These are phyloP conservation scores for Pythium oligandrum DNA, from an alignment of 352 stramenopile genomes.

Conservation along the genomic window DNA sequence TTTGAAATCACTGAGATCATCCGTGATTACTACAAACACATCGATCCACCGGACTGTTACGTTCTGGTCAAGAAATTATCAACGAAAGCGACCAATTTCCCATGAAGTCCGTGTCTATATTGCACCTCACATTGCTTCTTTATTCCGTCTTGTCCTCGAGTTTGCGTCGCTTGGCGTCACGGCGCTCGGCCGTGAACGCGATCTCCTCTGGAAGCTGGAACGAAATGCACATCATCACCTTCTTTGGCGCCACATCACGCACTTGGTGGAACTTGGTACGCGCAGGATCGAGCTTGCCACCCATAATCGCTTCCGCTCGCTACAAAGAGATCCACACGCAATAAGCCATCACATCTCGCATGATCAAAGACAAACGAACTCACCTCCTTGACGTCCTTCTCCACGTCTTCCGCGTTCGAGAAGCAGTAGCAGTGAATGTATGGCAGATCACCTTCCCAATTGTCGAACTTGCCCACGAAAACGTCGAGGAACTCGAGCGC, in stretches of 20 bases:
- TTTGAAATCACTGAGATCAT: constrained; percentile 90
- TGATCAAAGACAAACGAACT: background rate
- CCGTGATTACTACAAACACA: constrained; percentile 93
- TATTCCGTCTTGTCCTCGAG: constrained; percentile 11
- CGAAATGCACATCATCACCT: constrained; percentile 97
- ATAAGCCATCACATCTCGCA: too few relatives aligned
- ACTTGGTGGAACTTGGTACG: constrained; percentile 83
- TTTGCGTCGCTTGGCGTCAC: constrained; percentile 49
- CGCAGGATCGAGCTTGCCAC: constrained; percentile 45
- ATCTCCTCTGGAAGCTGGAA: constrained; percentile 88
- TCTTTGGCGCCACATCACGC: constrained; percentile 94
- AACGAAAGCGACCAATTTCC: background rate
- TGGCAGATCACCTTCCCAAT: constrained; percentile 68
- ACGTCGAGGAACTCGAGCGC: constrained; percentile 92
- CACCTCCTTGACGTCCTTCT: constrained; percentile 70
- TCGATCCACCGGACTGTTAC: constrained; percentile 93
- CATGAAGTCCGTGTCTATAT: background rate
- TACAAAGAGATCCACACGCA: constrained; percentile 14
- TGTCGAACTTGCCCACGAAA: constrained; percentile 59
- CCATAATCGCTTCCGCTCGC: constrained; percentile 63
- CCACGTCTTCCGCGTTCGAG: constrained; percentile 68
- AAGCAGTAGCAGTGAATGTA: constrained; percentile 96
- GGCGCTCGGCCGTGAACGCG: constrained; percentile 51
- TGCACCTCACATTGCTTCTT: constrained; percentile 1
- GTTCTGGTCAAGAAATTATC: constrained; percentile 72